A percentile compares a stretch with the other conserved stretches of the same genome.
Evolutionary conservation across 306 rosid genomes (phyloP).

Genomic region (Psophocarpus tetragonolobus): DNA sequence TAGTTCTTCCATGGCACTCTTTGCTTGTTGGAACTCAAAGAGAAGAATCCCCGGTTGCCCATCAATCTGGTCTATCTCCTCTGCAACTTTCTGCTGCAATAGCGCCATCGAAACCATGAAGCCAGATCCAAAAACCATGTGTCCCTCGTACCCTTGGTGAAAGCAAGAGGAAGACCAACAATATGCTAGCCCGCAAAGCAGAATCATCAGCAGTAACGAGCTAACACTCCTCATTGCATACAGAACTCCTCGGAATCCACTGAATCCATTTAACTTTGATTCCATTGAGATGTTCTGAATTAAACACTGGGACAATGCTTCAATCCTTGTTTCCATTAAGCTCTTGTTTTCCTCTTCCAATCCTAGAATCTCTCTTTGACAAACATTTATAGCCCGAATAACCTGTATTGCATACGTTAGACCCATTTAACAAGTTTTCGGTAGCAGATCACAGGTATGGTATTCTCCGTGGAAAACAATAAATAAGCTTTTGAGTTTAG

Average conservation of each 20-base stretch:
- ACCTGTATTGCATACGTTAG: constrained; percentile 44
- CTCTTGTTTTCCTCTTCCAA: constrained; percentile 76
- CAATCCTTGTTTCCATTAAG: constrained; percentile 68
- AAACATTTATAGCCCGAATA: constrained; percentile 55
- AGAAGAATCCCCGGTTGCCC: constrained; percentile 67
- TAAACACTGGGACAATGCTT: constrained; percentile 50
- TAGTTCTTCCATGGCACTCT: constrained; percentile 59
- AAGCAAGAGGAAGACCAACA: constrained; percentile 70
- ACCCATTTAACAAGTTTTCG: not conserved
- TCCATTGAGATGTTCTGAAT: constrained; percentile 43
- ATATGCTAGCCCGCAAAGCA: constrained; percentile 58
- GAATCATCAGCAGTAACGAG: constrained; percentile 67
- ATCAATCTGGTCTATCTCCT: constrained; percentile 55
- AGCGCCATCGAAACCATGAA: constrained; percentile 60
- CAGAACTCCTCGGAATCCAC: constrained; percentile 81
- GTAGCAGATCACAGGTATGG: not conserved
- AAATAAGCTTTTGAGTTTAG: not conserved
- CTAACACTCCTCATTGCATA: constrained; percentile 74
- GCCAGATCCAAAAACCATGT: constrained; percentile 52
- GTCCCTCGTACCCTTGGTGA: constrained; percentile 39
- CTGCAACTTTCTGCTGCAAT: constrained; percentile 63
- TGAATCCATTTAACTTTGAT: constrained; percentile 72
- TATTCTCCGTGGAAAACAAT: no score
- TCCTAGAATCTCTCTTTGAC: constrained; percentile 67
- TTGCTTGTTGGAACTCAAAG: constrained; percentile 64